Base-by-base conservation (phyloP, 495 filamentous ascomycete genomes). In the Aspergillus sparsus region DNA sequence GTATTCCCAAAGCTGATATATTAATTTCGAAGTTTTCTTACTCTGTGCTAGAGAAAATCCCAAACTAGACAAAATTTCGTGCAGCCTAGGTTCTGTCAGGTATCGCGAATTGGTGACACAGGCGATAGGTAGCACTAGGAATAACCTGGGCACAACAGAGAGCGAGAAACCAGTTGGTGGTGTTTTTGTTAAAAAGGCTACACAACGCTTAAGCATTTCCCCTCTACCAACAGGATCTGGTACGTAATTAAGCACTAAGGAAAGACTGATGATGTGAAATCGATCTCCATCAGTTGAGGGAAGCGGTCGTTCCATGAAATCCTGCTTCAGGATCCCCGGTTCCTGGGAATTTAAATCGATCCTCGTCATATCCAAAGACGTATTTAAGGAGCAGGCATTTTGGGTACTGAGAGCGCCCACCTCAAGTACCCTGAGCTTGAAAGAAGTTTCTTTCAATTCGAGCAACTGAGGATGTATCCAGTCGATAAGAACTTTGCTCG, bases 81-180 rank as follows among this genome's bases (percentile, higher is more conserved):
- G 71, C 31, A 99, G 75, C 50, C 83, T 79, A n/a, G 80, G 72
- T 61, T 94, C 87, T 59, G 89, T 86, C 66, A 97, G 77, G 68
- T 98, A 99, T 58, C 94, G 84, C 13, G 95, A 97, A 67, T 99
- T 99, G 11, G 80, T 83, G 53, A 98, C 83, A 68, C 95, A 99
- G 10, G 93, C 85, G 32, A 89, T 85, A 7, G 94, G 94, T 33
- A 99, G 75, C 5, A 99, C 94, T 18, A 99, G 77, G 70, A 98
- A 99, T 21, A 99, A 77, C 37, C 82, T 84, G 6, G 94, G 94
- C n/a, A 89, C 50, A 46, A 77, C 61, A 10, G 64, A 36, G 15
- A 71, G 61, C n/a, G 66, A 63, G 37, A 58, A 68, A 41, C 59
- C 57, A 18, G 67, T 50, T 16, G 93, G 81, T 66, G 95, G 49